Base-by-base conservation (phyloP, 2,329 filamentous ascomycete genomes). In the Cladosporium sp. region DNA sequence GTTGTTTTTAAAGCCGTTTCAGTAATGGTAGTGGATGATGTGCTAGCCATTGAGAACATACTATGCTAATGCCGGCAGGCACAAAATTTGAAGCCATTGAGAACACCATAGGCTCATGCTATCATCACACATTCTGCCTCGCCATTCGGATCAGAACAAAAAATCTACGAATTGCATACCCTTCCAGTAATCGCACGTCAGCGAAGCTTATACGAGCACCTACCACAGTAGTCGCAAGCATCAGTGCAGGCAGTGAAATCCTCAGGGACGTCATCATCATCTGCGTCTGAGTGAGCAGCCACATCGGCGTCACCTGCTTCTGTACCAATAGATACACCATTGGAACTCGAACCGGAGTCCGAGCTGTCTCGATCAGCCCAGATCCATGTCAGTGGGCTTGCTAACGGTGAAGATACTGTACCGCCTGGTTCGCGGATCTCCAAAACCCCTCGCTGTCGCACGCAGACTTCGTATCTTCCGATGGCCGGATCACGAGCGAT, bases 391-490 rank as follows among this genome's bases (percentile, higher is more conserved):
- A 34, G 51, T 49, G 32, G 66, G 39, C 43, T 66, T 21, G 14
- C 30, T 66, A 43, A 28, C 14, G 60, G 48, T 23, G 51, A 21
- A 18, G 49, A 54, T 7, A 65, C 65, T 5, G 54, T 54, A 3
- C 63, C 61, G 14, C 63, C 65, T 26, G 65, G 46, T 6, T 60
- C 16, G 28, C 77, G 72, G 8, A 82, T 67, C 68, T 81, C 77
- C 49, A 82, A 65, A 11, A 66, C 64, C 23, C 70, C 71, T 3
- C 59, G 67, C 11, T 73, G 72, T 16, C 74, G 68, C 48, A 71
- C 74, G 46, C 76, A 75, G 7, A 79, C 72, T 58, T 80, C 79
- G 16, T 80, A 67, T 49, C 74, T 67, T 1, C 60, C 65, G 7
- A 43, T 11, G 5, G 60, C 65, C 2, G 65, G 58, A 21, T 72